Evolutionary conservation across 352 stramenopile species (phyloP).

Genomic region (Globisporangium ultimum): DNA sequence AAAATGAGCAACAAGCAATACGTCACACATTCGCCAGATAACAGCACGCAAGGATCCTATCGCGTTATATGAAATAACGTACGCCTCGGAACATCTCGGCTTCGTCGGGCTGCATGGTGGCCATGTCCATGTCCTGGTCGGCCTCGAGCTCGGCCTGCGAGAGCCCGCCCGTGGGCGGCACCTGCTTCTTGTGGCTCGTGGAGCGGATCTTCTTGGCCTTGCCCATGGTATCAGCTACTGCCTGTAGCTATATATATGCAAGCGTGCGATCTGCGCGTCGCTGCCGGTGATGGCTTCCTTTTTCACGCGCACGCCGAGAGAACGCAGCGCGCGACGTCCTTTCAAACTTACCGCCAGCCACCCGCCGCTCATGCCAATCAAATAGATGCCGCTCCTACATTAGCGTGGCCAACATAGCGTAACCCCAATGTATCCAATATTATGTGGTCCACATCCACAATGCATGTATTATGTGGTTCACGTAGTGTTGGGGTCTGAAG

Average conservation of each 20-base stretch:
- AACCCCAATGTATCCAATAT: conserved; percentile 15
- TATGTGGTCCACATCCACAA: neutral
- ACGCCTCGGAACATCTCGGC: conserved; percentile 69
- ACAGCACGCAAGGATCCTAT: no score
- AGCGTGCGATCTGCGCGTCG: neutral
- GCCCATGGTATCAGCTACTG: conserved; percentile 40
- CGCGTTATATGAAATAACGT: conserved; percentile 5
- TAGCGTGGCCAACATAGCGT: conserved; percentile 1
- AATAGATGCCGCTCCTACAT: neutral
- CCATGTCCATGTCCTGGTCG: conserved; percentile 34
- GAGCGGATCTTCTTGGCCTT: conserved; percentile 86
- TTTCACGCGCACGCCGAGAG: neutral
- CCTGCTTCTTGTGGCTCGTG: conserved; percentile 81
- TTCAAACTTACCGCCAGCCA: conserved; percentile 2
- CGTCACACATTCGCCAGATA: neutral
- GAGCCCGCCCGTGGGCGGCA: conserved; percentile 53
- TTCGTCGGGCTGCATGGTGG: conserved; percentile 47
- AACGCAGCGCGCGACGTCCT: neutral
- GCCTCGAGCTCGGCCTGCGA: conserved; percentile 55
- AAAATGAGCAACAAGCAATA: neutral
- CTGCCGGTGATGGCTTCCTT: neutral
- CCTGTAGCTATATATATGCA: conserved; percentile 2
- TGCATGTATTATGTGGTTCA: no score
- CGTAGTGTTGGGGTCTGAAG: neutral
- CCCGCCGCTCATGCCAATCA: neutral